These are phyloP conservation scores for Viridothelium virens DNA, from an alignment of 495 filamentous ascomycete genomes.

Conservation along the genomic window DNA sequence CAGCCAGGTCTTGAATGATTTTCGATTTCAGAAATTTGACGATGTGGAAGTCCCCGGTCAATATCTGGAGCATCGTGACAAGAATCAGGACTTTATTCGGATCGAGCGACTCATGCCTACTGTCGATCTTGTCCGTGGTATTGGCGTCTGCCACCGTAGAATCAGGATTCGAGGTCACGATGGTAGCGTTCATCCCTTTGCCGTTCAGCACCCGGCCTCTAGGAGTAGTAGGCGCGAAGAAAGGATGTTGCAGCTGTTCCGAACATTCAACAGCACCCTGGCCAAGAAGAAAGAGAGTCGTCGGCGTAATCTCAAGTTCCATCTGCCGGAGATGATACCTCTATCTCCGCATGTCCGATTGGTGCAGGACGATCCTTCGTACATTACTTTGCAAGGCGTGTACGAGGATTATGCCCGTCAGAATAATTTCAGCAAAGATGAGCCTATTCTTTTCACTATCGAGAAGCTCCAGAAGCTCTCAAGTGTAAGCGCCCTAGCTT, in stretches of 20 bases:
- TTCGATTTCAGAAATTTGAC: constrained; percentile 94
- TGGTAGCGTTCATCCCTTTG: constrained; percentile 88
- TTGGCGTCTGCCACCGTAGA: constrained; percentile 81
- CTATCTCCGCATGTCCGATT: constrained; percentile 87
- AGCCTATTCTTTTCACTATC: constrained; percentile 90
- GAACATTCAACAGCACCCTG: constrained; percentile 88
- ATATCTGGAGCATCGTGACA: constrained; percentile 92
- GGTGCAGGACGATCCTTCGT: constrained; percentile 89
- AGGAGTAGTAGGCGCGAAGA: constrained; percentile 89
- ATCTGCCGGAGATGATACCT: constrained; percentile 88
- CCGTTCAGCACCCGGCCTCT: constrained; percentile 89
- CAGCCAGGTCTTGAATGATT: constrained; percentile 87
- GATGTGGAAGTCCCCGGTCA: constrained; percentile 97
- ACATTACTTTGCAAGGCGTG: constrained; percentile 86
- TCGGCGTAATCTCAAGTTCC: constrained; percentile 88
- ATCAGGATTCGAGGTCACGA: constrained; percentile 97
- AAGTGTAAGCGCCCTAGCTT: constrained; percentile 21
- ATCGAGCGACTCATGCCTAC: constrained; percentile 94
- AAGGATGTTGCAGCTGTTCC: constrained; percentile 91
- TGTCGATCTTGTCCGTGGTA: constrained; percentile 81
- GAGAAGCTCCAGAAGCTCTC: constrained; percentile 71
- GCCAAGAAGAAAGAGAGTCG: constrained; percentile 89
- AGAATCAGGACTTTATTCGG: constrained; percentile 94
- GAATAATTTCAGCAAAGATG: constrained; percentile 81
- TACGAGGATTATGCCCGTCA: constrained; percentile 93